These are phyloP conservation scores for Kwoniella bestiolae DNA, from an alignment of 768 basidiomycete species.

Conservation along the genomic window DNA sequence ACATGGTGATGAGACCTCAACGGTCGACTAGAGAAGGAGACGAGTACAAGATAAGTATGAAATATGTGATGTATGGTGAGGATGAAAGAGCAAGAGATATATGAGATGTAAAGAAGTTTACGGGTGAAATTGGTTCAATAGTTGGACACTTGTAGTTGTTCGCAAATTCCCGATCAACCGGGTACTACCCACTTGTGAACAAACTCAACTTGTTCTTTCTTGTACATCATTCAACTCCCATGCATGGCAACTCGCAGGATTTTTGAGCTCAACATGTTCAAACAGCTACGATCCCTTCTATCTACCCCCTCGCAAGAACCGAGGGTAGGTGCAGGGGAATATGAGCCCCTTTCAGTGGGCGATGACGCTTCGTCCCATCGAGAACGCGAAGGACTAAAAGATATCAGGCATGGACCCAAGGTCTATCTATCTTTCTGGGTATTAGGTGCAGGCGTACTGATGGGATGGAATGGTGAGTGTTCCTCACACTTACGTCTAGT, in stretches of 20 bases:
- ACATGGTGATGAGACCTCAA: background rate
- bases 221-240: background rate
- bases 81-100: background rate
- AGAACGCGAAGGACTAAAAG: background rate
- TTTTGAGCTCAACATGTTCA: slow-evolving; percentile 9
- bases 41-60: background rate
- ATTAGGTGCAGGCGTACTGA: slow-evolving; percentile 75
- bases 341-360: slow-evolving; percentile 27
- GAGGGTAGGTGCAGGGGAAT: slow-evolving; percentile 6
- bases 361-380: slow-evolving; percentile 24
- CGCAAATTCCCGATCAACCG: background rate
- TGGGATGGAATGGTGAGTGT: slow-evolving; percentile 85
- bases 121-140: background rate
- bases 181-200: background rate
- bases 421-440: slow-evolving; percentile 58
- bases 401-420: slow-evolving; percentile 19
- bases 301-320: background rate
- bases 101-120: background rate
- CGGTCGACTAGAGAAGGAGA: background rate
- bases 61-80: background rate
- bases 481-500: background rate
- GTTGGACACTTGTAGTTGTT: background rate
- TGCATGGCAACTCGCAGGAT: background rate
- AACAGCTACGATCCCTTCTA: slow-evolving; percentile 13
- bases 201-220: background rate